Base-by-base conservation (phyloP, 805 yeast genomes). In the Ogataea nonfermentans region DNA sequence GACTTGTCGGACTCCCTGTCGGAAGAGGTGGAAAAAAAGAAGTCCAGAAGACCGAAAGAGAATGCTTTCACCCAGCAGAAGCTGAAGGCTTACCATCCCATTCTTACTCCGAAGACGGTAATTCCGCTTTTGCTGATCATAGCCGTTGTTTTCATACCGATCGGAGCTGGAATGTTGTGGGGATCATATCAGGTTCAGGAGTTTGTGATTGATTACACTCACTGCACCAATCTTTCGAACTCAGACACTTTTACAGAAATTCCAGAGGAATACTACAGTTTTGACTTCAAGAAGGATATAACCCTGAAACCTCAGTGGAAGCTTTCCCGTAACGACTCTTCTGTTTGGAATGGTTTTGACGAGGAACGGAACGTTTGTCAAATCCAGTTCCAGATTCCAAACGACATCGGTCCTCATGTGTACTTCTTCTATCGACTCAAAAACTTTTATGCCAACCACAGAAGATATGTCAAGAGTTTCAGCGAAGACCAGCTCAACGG, bases 371-470 rank as follows among this genome's bases (percentile, higher is more conserved):
- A 76, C 44, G 68, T 72, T 4, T 91, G 99, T 63, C 68, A 73
- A 35, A 55, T 91, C 32, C 81, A 81, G 56, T 93, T 91, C 63
- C 74, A 77, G 44, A 66, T 89, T 24, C 95, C 96, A 13, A 69
- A 73, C 41, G 80, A 80, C 36, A 68, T 91, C 59, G 76, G 81
- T 22, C 77, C 83, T 2, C 88, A 95, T 6, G 68, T 90, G 11
- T 89, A 72, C 58, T 57, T 88, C 46, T 93, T 84, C 65, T 91
- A 91, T 67, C 79, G 80, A 51, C 66, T 91, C 51, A 86, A 95
- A 33, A 84, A 85, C 60, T 93, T 91, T 62, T 87, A 73, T 62
- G 96, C 95, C 57, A 91, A 93, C 64, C 99, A 91, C 67, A 79
- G 99, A 47, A 84, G 95, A 51, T 93, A 84, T 58, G 97, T 89